Evolutionary conservation across 768 basidiomycete species (phyloP), one percentile per base, ranked within the genome.

Genomic region (Lactarius psammicola): DNA sequence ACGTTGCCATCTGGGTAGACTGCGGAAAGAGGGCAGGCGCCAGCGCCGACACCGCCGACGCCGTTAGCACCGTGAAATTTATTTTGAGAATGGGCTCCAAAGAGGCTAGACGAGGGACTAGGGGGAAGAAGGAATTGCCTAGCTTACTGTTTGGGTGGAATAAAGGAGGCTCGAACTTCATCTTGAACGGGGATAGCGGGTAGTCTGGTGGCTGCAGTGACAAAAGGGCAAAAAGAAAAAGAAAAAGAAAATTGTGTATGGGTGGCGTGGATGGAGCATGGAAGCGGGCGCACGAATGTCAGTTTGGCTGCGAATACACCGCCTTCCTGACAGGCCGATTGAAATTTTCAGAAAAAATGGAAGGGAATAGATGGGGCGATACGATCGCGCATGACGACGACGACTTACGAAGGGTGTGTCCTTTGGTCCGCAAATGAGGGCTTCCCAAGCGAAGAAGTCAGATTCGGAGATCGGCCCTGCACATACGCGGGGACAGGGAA

Each of bases 131-230:
- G 57, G n/a, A 55, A 63, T 61, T 40, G 59, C 42, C 56, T 34
- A 60, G 78, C 90, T 76, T 70, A 96, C 97, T 90, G 76, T 99
- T 99, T 20, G 97, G 97, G 77, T 99, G 97, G 77, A 98, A 92
- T 62, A 99, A 76, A 2, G 96, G 95, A 3, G 97, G 97, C 54
- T 98, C 95, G 72, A 99, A 99, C 73, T 85, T 94, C 97, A 99
- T 98, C 80, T 95, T 98, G 87, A 98, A 98, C 23, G 97, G 97
- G 60, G 93, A 96, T 72, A 99, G 80, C 36, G 97, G 97, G 78
- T 99, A 99, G 74, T 99, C 97, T 44, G 83, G 75, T 0, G 95
- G 95, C 94, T 94, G 63, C 56, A 31, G 59, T 20, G 13, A 20
- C 26, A 23, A 33, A 59, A 62, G 65, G 40, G 56, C 40, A 34